Percentiles rank a stretch among this genome's conserved stretches.
phyloP scores from a whole-genome alignment of 2,329 filamentous ascomycete genomes.

The Cladosporium sphaerospermum region DNA sequence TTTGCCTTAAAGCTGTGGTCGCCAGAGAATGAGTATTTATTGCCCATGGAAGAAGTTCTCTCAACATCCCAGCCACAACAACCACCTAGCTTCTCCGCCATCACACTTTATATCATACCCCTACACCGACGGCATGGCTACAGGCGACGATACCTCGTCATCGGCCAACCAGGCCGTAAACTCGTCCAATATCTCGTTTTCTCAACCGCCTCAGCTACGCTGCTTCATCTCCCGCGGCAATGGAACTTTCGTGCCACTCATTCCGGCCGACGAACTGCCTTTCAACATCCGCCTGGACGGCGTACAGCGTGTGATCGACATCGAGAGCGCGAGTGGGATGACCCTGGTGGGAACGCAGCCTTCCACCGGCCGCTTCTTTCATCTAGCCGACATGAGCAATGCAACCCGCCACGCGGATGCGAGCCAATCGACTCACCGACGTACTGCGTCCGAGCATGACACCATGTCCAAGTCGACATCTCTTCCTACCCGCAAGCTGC shows the following conservation, averaged over 20 bases:
- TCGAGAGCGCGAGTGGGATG: slow-evolving; percentile 26
- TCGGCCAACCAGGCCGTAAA: too few species aligned
- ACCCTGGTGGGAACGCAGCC: slow-evolving; percentile 25
- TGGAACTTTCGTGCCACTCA: slow-evolving; percentile 33
- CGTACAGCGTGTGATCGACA: slow-evolving; percentile 30
- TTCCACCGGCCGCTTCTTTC: slow-evolving; percentile 21
- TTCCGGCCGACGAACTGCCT: slow-evolving; percentile 41
- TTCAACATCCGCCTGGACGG: slow-evolving; percentile 31
- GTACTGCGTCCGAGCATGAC: background rate
- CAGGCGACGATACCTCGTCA: too few species aligned
- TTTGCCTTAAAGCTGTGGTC: too few species aligned
- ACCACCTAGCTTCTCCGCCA: too few species aligned
- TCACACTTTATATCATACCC: too few species aligned
- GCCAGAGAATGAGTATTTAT: too few species aligned
- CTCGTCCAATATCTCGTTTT: background rate
- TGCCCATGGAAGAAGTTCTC: too few species aligned
- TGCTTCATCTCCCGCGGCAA: slow-evolving; percentile 29
- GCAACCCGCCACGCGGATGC: background rate
- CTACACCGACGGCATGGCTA: too few species aligned
- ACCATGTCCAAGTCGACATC: background rate
- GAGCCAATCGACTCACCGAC: slow-evolving; percentile 1
- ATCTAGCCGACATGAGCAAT: background rate
- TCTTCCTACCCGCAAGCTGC: slow-evolving; percentile 6
- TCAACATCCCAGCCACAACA: too few species aligned
- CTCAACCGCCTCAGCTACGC: background rate